Conservation (phyloP, 1,284 basidiomycete species). For the Cryptococcus jaspeensis region DNA sequence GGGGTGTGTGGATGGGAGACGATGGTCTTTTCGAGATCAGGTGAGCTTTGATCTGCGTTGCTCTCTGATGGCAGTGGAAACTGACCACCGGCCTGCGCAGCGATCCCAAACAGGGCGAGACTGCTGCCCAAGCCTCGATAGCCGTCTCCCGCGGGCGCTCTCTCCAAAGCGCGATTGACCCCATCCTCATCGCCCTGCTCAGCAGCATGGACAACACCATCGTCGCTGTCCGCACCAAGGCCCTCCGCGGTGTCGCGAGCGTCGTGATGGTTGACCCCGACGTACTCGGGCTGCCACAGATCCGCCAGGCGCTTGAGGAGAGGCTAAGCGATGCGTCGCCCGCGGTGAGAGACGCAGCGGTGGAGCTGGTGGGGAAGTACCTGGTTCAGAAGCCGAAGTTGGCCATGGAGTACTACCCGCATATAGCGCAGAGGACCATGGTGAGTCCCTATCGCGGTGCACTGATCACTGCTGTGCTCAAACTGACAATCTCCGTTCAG, state of each 20-base stretch:
- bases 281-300: constrained; percentile 71
- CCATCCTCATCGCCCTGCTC: constrained; percentile 73
- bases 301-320: constrained; percentile 78
- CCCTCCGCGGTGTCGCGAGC: constrained; percentile 76
- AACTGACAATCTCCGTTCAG: constrained; percentile 49
- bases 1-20: constrained; percentile 34
- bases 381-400: constrained; percentile 82
- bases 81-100: constrained; percentile 17
- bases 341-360: constrained; percentile 90
- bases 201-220: constrained; percentile 72
- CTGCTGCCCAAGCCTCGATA: constrained; percentile 55
- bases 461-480: background rate
- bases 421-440: constrained; percentile 81
- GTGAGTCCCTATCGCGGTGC: constrained; percentile 54
- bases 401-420: constrained; percentile 77
- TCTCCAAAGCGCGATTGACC: constrained; percentile 72
- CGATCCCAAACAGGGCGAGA: constrained; percentile 30
- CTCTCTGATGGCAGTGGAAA: background rate
- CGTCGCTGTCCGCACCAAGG: constrained; percentile 87
- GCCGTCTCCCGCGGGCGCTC: constrained; percentile 72
- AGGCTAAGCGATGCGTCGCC: constrained; percentile 87
- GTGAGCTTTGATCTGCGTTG: constrained; percentile 15
- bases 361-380: constrained; percentile 93
- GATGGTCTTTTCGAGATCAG: constrained; percentile 36
- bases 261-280: constrained; percentile 81